A percentile compares a stretch with the other conserved stretches of the same genome.
These are phyloP conservation scores for Trichosporon sp. DNA, from an alignment of 1,284 basidiomycete genomes.

Conservation along the genomic window DNA sequence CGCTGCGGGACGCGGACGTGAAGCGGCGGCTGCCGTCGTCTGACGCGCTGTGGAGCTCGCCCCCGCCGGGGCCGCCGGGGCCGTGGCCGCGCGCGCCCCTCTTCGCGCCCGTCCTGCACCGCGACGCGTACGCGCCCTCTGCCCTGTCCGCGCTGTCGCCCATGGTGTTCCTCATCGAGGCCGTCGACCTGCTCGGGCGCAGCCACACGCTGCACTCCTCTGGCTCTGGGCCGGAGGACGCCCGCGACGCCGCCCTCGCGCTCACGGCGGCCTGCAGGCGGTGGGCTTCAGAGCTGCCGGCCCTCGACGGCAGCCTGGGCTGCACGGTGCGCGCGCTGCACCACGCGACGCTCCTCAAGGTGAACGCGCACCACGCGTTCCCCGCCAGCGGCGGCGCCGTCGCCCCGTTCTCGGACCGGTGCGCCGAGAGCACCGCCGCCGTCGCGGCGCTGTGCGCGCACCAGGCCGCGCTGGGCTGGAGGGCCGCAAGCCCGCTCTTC, in stretches of 20 bases:
- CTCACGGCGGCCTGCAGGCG: slow-evolving; percentile 35
- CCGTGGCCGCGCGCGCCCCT: slow-evolving; percentile 16
- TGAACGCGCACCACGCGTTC: slow-evolving; percentile 48
- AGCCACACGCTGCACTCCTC: slow-evolving; percentile 42
- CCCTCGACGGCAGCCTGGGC: neutral
- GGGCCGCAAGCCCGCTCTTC: slow-evolving; percentile 37
- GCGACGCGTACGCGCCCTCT: slow-evolving; percentile 17
- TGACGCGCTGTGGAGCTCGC: slow-evolving; percentile 38
- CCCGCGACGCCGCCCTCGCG: slow-evolving; percentile 40
- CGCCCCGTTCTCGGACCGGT: slow-evolving; percentile 43
- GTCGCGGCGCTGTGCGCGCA: slow-evolving; percentile 30
- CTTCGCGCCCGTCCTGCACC: slow-evolving; percentile 40
- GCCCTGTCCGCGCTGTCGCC: slow-evolving; percentile 32
- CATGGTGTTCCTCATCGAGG: slow-evolving; percentile 46
- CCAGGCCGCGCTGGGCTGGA: slow-evolving; percentile 30
- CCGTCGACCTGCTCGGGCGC: slow-evolving; percentile 45
- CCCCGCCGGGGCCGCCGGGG: neutral
- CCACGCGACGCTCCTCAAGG: slow-evolving; percentile 48
- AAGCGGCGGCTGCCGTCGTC: slow-evolving; percentile 42
- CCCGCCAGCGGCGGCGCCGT: slow-evolving; percentile 43
- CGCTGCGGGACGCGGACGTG: slow-evolving; percentile 46
- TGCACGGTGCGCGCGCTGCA: slow-evolving; percentile 26
- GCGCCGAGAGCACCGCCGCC: slow-evolving; percentile 31
- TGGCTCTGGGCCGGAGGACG: slow-evolving; percentile 36
- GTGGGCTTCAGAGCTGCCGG: slow-evolving; percentile 38